Evolutionary conservation across 73 alveolate species (phyloP).

Genomic region (Paraurostyla sp.): DNA sequence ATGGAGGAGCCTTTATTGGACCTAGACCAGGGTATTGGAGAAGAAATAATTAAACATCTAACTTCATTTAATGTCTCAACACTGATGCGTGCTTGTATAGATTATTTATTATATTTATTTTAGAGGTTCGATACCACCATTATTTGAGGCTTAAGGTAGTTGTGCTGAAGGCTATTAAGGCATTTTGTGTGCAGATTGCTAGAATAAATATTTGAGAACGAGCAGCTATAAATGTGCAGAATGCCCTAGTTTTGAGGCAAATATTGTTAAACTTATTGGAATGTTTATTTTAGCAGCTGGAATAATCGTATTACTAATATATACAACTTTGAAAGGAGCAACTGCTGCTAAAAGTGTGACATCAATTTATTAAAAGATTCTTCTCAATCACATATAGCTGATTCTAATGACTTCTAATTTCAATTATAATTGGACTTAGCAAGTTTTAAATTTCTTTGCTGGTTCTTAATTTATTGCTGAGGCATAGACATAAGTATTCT

Average conservation of each 20-base stretch:
- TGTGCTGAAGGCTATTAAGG: constrained; percentile 67
- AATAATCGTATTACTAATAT: not conserved
- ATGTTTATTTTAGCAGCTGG: not conserved
- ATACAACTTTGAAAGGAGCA: constrained; percentile 53
- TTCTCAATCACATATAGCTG: constrained; percentile 67
- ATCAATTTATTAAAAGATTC: constrained; percentile 61
- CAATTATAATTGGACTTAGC: constrained; percentile 69
- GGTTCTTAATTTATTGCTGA: constrained; percentile 36
- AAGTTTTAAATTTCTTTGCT: constrained; percentile 12
- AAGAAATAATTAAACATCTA: not conserved
- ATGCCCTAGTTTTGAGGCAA: constrained; percentile 29
- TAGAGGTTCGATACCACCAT: not conserved
- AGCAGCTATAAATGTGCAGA: constrained; percentile 20
- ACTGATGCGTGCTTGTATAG: not conserved
- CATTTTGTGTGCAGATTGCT: constrained; percentile 61
- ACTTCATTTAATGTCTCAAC: not conserved
- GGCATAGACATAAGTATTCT: constrained; percentile 21
- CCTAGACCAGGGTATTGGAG: constrained; percentile 51
- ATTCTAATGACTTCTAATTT: constrained; percentile 65
- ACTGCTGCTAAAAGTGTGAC: not conserved
- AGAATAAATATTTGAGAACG: constrained; percentile 63
- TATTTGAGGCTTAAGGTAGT: not conserved
- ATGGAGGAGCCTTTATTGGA: constrained; percentile 30
- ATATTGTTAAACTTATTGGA: constrained; percentile 20
- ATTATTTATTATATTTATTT: too few species aligned